Base-by-base conservation (phyloP, 2,329 filamentous ascomycete genomes). In the Didymellaceae sp. region DNA sequence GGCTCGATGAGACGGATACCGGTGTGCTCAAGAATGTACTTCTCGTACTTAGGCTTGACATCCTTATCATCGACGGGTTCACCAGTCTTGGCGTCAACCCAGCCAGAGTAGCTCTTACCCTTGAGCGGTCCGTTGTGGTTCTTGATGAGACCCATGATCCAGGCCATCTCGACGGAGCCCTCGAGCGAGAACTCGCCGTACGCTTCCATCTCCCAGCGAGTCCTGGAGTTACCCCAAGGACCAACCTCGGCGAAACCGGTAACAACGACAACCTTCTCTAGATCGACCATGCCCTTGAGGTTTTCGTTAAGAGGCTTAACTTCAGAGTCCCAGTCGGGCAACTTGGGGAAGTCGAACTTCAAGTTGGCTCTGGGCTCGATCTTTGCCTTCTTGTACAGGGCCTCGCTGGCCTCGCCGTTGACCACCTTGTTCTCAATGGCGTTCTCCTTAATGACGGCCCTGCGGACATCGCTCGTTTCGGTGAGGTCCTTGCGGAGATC, bases 101-200 rank as follows among this genome's bases (percentile, higher is more conserved):
- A 99, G 63, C 94, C 94, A 61, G 93, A 91, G 78, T 99, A 97
- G 59, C 89, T 89, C 79, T 96, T 89, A 73, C 94, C 94, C 80
- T 99, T 99, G 73, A 99, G 85, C 24, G 88, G 87, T 14, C 94
- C 94, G 65, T 97, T 97, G 80, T 96, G 90, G 75, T 99, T 96
- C 82, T 93, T 97, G 80, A 99, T 97, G 53, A 97, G 86, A 70
- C 94, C 94, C 93, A 97, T 99, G 75, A 99, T 91, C 94, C 94
- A 99, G 24, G 94, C 92, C 94, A 99, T 99, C 77, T 99, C 94
- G 54, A 99, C 88, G 68, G 94, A 97, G 22, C 94, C 94, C 75
- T 99, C 95, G 11, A 99, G 85, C 7, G 94, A 97, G 79, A 99
- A 99, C 70, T 96, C 85, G 71, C 94, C 94, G 62, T 92, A 87